phyloP scores from a whole-genome alignment of 2,329 filamentous ascomycete genomes.

The Xylariaceae sp. region DNA sequence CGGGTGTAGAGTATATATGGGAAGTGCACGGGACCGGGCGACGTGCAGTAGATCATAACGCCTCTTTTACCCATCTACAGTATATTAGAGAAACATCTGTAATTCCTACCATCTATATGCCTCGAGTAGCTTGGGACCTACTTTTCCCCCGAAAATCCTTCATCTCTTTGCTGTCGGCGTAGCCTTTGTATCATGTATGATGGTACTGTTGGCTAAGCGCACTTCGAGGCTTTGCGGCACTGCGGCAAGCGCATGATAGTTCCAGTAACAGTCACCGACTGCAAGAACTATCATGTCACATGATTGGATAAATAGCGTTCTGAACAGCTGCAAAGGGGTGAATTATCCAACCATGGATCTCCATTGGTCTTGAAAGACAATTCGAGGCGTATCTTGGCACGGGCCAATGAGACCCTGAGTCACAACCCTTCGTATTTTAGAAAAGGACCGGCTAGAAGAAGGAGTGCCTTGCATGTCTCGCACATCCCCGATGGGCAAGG shows the following conservation, averaged over 20 bases:
- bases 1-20: background rate
- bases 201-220: background rate
- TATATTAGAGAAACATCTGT: background rate
- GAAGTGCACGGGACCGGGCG: slow-evolving; percentile 9
- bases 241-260: slow-evolving; percentile 2
- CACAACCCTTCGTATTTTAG: background rate
- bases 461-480: background rate
- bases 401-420: slow-evolving; percentile 2
- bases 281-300: background rate
- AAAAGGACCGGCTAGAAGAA: background rate
- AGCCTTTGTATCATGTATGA: background rate
- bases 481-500: background rate
- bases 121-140: slow-evolving; percentile 4
- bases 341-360: background rate
- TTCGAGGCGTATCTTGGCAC: background rate
- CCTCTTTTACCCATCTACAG: background rate
- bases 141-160: background rate
- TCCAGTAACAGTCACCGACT: background rate
- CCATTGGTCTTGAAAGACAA: background rate
- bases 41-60: slow-evolving; percentile 15
- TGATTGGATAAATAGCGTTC: background rate
- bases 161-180: background rate
- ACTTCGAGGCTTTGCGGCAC: background rate
- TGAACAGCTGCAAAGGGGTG: background rate
- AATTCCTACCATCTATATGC: background rate